Base-by-base conservation (phyloP, 1,284 basidiomycete genomes). In the Phylloporus sp. region DNA sequence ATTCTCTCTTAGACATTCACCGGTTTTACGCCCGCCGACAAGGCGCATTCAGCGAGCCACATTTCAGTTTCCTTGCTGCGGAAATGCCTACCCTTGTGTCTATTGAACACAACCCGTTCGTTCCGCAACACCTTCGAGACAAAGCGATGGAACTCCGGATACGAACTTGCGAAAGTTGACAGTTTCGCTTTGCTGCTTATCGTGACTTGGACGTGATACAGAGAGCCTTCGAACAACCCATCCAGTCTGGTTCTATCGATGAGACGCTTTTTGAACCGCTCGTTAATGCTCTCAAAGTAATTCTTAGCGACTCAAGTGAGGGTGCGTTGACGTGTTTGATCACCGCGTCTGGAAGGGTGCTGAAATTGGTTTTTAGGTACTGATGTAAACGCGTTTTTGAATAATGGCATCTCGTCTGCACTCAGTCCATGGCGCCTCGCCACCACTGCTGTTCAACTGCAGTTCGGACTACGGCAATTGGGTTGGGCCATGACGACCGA, bases 381-480 rank as follows among this genome's bases (percentile, higher is more conserved):
- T 71, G 82, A 83, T 60, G 77, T 84, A n/a, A 84, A 85, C 44
- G 46, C 71, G 1, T 77, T 85, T 24, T 82, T 83, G 29, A 84
- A 86, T 52, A 89, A 87, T 82, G 83, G 86, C 20, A 83, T 88
- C 10, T 85, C 85, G 0, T 86, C 84, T 28, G 79, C 89, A 44
- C 80, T 93, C 29, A 92, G 89, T 65, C 92, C 91, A 1, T 94
- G 92, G 91, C 91, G 91, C 70, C 84, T 93, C 40, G 86, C 89
- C 22, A 90, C 89, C 3, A 92, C 92, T 0, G 87, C 89, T 3
- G 87, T 93, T 60, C 88, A 93, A 69, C 83, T 93, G 64, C 88
- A 92, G 58, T 85, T 93, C 49, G 85, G 88, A 34, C 79, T 93
- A 60, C 85, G 89, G 70, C 89, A 91, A 68, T 79, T 93, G 67